Conservation (phyloP, 2,329 filamentous ascomycete genomes). For the Penicillium griseofulvum region DNA sequence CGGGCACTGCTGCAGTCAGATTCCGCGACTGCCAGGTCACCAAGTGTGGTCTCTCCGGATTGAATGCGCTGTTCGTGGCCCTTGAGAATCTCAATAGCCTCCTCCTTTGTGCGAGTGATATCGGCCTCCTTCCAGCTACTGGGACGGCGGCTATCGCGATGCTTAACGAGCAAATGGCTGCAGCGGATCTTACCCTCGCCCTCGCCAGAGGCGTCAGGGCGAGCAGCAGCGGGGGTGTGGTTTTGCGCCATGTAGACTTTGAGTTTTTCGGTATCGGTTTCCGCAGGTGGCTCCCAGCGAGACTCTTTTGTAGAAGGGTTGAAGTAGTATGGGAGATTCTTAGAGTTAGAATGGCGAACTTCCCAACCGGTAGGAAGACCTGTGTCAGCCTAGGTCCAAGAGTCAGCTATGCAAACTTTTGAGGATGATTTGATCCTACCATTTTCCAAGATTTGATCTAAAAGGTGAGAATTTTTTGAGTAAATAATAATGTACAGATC, state of each 20-base stretch:
- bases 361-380: slow-evolving; percentile 89
- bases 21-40: slow-evolving; percentile 81
- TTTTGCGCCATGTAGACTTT: slow-evolving; percentile 91
- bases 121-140: slow-evolving; percentile 90
- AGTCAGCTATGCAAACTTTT: neutral
- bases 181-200: slow-evolving; percentile 84
- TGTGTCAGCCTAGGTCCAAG: slow-evolving; percentile 59
- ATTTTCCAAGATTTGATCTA: slow-evolving; percentile 7
- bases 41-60: slow-evolving; percentile 65
- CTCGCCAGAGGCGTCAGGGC: slow-evolving; percentile 37
- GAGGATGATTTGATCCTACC: neutral
- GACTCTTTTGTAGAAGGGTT: slow-evolving; percentile 82
- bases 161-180: slow-evolving; percentile 91
- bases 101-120: slow-evolving; percentile 84
- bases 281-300: slow-evolving; percentile 87
- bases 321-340: slow-evolving; percentile 99
- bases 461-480: neutral
- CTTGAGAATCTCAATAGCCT: slow-evolving; percentile 75
- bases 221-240: slow-evolving; percentile 57
- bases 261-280: slow-evolving; percentile 85
- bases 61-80: slow-evolving; percentile 74
- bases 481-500: neutral
- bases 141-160: slow-evolving; percentile 80
- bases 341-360: slow-evolving; percentile 95
- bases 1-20: slow-evolving; percentile 94